phyloP scores from a whole-genome alignment of 371 early-diverging fungal species.

The Modicella reniformis region DNA sequence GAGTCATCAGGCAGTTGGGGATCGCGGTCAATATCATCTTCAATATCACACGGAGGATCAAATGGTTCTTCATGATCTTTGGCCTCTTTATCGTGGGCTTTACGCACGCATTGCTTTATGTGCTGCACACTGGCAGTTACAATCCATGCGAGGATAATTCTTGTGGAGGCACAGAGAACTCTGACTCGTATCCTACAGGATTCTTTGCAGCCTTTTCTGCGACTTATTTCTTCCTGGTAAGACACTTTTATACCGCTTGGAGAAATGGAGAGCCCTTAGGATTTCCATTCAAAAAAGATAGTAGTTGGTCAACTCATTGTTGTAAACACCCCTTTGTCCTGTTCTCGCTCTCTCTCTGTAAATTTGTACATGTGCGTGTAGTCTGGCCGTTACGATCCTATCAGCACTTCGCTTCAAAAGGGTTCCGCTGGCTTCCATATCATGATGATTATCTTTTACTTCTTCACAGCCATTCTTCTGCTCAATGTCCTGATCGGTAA shows the following conservation, averaged over 20 bases:
- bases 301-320: too few relatives aligned
- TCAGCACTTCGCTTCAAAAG: not conserved
- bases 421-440: slow-evolving; percentile 21
- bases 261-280: too few relatives aligned
- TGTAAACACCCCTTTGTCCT: too few relatives aligned
- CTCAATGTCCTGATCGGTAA: slow-evolving; percentile 49
- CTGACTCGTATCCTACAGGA: slow-evolving; percentile 18
- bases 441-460: slow-evolving; percentile 48
- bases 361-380: too few relatives aligned
- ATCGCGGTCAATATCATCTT: slow-evolving; percentile 50
- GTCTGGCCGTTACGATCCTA: slow-evolving; percentile 45
- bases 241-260: not conserved
- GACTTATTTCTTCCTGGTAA: slow-evolving; percentile 49
- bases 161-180: not conserved
- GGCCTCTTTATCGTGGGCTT: slow-evolving; percentile 38
- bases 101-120: slow-evolving; percentile 44
- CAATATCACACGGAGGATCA: slow-evolving; percentile 39
- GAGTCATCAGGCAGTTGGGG: slow-evolving; percentile 44
- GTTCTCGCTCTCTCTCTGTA: too few relatives aligned
- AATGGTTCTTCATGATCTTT: slow-evolving; percentile 51
- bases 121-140: slow-evolving; percentile 31
- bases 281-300: too few relatives aligned
- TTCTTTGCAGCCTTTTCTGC: slow-evolving; percentile 23
- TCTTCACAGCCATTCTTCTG: slow-evolving; percentile 40
- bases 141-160: not conserved